phyloP scores from a whole-genome alignment of 371 early-diverging fungal genomes.

The Saksenaea oblongispora region DNA sequence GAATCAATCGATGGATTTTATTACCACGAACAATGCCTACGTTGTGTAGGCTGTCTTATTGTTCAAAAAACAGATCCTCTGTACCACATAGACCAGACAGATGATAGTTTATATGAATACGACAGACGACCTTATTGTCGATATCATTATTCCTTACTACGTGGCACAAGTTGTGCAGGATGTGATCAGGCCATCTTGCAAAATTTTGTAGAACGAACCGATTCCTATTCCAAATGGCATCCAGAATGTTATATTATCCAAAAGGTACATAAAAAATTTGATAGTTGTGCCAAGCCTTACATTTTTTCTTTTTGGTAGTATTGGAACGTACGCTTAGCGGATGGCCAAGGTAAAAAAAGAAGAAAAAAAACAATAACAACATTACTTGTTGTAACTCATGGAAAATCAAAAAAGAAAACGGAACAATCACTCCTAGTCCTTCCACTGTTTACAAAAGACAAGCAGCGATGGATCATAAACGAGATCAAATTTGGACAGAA shows the following conservation, averaged over 20 bases:
- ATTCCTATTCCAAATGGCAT: conserved; percentile 84
- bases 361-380: neutral
- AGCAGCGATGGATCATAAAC: conserved; percentile 8
- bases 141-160: conserved; percentile 81
- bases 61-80: conserved; percentile 8
- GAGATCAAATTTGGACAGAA: conserved; percentile 16
- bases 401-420: neutral
- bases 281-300: neutral
- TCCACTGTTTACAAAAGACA: conserved; percentile 9
- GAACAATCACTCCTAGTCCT: conserved; percentile 1
- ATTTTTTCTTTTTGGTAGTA: conserved; percentile 8
- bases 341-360: conserved; percentile 13
- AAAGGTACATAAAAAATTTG: conserved; percentile 48
- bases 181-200: conserved; percentile 88
- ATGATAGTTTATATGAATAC: conserved; percentile 87
- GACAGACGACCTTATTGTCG: conserved; percentile 85
- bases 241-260: conserved; percentile 98
- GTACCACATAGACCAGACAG: conserved; percentile 12
- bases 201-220: conserved; percentile 83
- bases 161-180: conserved; percentile 86
- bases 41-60: conserved; percentile 15
- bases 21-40: conserved; percentile 19
- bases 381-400: no score
- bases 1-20: conserved; percentile 9
- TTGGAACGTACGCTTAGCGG: conserved; percentile 18